phyloP scores from a whole-genome alignment of 148 eudicot genomes.

The Hydrangea macrophylla region DNA sequence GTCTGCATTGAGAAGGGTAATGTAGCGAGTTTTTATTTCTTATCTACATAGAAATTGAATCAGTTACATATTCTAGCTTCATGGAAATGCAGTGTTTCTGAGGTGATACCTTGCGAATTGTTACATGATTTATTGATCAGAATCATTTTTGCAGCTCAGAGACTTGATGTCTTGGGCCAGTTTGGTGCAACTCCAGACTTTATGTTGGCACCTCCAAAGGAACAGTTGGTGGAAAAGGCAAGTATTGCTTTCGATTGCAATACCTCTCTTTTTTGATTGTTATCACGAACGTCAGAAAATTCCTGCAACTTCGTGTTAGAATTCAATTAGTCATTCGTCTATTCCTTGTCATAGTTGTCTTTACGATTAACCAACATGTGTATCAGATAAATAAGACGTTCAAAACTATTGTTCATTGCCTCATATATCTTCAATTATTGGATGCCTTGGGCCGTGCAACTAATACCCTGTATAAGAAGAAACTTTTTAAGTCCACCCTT shows the following conservation, averaged over 20 bases:
- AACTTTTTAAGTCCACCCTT: not conserved
- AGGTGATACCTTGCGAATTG: not conserved
- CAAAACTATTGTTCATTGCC: not conserved
- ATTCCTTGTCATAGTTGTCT: not conserved
- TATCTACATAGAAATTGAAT: not conserved
- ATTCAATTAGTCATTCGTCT: too few species aligned
- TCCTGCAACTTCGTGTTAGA: not conserved
- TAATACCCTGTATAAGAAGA: not conserved
- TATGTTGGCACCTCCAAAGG: conserved; percentile 55
- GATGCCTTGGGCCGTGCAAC: not conserved
- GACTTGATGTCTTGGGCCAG: conserved; percentile 24
- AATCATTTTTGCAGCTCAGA: conserved; percentile 37
- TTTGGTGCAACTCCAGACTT: conserved; percentile 37
- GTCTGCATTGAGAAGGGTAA: not conserved
- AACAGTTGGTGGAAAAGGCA: conserved; percentile 78
- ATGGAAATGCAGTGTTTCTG: not conserved
- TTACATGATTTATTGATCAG: not conserved
- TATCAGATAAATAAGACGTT: not conserved
- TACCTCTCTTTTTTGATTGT: not conserved
- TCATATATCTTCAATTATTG: not conserved
- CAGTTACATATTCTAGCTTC: not conserved
- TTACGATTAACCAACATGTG: not conserved
- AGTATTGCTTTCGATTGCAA: conserved; percentile 12
- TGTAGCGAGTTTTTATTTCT: not conserved
- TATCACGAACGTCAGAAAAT: not conserved